A percentile compares a stretch with the other conserved stretches of the same genome.
Conservation (phyloP, 208 protist species). For the Vickermania ingenoplastis region DNA sequence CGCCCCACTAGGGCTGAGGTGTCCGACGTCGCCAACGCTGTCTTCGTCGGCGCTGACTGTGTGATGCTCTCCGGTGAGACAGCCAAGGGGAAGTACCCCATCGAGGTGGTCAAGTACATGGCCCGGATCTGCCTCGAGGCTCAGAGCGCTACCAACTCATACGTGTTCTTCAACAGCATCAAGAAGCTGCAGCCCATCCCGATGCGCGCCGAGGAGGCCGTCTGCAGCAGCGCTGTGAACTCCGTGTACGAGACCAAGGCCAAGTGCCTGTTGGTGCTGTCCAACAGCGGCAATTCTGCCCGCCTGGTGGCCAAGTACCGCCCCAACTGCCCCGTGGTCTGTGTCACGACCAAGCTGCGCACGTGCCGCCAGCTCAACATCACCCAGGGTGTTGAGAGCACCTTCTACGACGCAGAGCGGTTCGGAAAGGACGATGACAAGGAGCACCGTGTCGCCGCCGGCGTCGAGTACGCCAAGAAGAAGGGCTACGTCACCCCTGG, state of each 20-base stretch:
- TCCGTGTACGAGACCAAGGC: constrained; percentile 89
- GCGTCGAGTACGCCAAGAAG: constrained; percentile 56
- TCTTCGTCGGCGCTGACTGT: constrained; percentile 98
- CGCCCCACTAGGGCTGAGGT: constrained; percentile 98
- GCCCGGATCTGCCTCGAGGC: constrained; percentile 85
- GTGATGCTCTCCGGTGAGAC: constrained; percentile 99
- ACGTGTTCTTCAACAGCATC: constrained; percentile 78
- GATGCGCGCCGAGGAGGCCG: constrained; percentile 80
- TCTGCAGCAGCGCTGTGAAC: constrained; percentile 92
- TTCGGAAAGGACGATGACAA: constrained; percentile 52
- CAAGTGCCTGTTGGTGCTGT: constrained; percentile 87
- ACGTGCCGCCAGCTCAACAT: constrained; percentile 85
- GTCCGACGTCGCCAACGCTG: constrained; percentile 96
- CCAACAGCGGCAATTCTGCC: constrained; percentile 89
- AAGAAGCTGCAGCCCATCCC: constrained; percentile 76
- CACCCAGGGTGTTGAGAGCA: constrained; percentile 63
- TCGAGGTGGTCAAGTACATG: constrained; percentile 95
- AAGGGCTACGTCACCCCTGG: constrained; percentile 37
- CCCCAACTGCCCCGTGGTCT: constrained; percentile 91
- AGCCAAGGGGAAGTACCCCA: constrained; percentile 95
- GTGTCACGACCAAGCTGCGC: constrained; percentile 77
- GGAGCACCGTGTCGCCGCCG: constrained; percentile 53
- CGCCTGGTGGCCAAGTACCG: constrained; percentile 95
- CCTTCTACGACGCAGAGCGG: constrained; percentile 68
- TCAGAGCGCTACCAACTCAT: constrained; percentile 69